phyloP scores from a whole-genome alignment of 2,329 filamentous ascomycete genomes.

The Clonostachys sp. region DNA sequence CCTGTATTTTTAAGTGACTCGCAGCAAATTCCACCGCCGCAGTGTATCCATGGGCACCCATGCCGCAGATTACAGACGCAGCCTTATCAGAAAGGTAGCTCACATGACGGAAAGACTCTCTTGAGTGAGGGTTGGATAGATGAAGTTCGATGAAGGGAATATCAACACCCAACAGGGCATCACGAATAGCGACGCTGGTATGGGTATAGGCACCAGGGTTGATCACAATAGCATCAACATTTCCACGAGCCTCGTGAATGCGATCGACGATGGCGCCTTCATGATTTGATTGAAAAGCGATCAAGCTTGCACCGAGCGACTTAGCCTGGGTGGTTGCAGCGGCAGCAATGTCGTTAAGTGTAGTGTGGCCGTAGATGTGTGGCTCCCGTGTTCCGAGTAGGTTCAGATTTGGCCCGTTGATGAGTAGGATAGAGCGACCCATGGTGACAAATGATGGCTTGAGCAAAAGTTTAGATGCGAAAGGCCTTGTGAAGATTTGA shows the following conservation, averaged over 20 bases:
- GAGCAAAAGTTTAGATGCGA: no score
- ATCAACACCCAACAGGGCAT: conserved; percentile 63
- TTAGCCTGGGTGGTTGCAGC: conserved; percentile 43
- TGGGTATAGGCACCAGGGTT: conserved; percentile 75
- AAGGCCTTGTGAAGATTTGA: no score
- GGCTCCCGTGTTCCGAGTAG: conserved; percentile 73
- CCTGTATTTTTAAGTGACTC: conserved; percentile 37
- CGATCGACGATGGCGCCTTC: conserved; percentile 71
- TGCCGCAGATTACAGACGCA: conserved; percentile 64
- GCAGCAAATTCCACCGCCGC: conserved; percentile 54
- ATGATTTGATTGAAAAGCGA: conserved; percentile 71
- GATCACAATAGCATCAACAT: conserved; percentile 64
- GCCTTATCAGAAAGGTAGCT: conserved; percentile 76
- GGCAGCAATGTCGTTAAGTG: conserved; percentile 56
- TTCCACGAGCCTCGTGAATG: conserved; percentile 60
- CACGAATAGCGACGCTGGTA: conserved; percentile 71
- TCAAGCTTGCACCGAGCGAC: conserved; percentile 40
- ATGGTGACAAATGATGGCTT: conserved; percentile 10
- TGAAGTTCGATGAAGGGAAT: conserved; percentile 79
- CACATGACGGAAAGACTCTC: conserved; percentile 64
- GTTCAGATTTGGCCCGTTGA: conserved; percentile 83
- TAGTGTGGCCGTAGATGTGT: conserved; percentile 66
- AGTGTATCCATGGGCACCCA: conserved; percentile 59
- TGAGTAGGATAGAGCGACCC: conserved; percentile 55
- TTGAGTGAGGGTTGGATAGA: conserved; percentile 67